Percentiles rank a stretch among this genome's conserved stretches.
These are phyloP conservation scores for Rhizopus microsporus DNA, from an alignment of 371 early-diverging fungal genomes.

Conservation along the genomic window DNA sequence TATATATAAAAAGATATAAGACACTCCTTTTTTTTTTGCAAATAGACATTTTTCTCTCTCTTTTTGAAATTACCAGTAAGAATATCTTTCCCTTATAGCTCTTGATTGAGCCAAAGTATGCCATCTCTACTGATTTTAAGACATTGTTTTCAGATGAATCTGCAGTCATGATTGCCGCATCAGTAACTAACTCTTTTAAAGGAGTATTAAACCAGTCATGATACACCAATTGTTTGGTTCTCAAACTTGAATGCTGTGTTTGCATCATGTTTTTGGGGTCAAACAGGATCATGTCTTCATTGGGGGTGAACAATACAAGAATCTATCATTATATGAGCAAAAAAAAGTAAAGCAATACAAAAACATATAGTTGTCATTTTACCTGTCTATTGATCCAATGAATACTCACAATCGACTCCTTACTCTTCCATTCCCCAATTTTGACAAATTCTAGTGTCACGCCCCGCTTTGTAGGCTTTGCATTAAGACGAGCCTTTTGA, in stretches of 20 bases:
- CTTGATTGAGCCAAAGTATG: slow-evolving; percentile 69
- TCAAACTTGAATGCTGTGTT: slow-evolving; percentile 62
- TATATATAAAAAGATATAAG: slow-evolving; percentile 10
- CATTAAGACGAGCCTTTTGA: slow-evolving; percentile 1
- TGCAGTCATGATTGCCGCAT: slow-evolving; percentile 11
- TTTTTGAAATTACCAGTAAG: slow-evolving; percentile 50
- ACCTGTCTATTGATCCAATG: slow-evolving; percentile 82
- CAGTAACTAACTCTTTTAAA: slow-evolving; percentile 30
- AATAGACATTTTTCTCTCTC: not conserved
- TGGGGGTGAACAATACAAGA: slow-evolving; percentile 61
- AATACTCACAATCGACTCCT: slow-evolving; percentile 69
- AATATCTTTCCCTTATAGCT: slow-evolving; percentile 71
- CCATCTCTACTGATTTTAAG: slow-evolving; percentile 61
- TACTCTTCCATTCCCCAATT: slow-evolving; percentile 62
- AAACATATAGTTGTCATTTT: not conserved
- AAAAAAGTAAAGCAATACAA: not conserved
- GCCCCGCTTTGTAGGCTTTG: slow-evolving; percentile 32
- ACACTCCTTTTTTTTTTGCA: not conserved
- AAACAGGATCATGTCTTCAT: slow-evolving; percentile 72
- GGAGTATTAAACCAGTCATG: slow-evolving; percentile 66
- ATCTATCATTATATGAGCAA: slow-evolving; percentile 38
- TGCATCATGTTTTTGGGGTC: slow-evolving; percentile 65
- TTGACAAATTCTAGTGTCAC: slow-evolving; percentile 53
- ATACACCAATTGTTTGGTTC: slow-evolving; percentile 59
- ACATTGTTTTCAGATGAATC: slow-evolving; percentile 10